Evolutionary conservation across 2,329 filamentous ascomycete species (phyloP).

Genomic region (Colletotrichum limetticola): DNA sequence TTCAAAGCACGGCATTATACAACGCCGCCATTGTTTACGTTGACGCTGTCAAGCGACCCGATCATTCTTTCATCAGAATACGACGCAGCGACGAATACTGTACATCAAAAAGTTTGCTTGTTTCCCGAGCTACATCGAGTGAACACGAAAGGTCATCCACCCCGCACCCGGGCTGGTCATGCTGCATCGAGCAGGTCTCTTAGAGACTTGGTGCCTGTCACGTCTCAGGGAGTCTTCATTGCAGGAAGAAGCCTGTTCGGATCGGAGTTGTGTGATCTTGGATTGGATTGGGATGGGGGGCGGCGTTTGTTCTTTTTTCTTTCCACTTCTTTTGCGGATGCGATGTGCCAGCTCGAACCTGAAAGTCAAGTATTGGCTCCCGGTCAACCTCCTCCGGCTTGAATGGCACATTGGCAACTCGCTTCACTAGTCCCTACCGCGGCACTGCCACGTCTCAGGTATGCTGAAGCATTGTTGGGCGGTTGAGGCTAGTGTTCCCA

Average conservation of each 20-base stretch:
- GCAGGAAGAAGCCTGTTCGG: background rate
- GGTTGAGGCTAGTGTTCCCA: background rate
- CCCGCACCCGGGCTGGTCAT: background rate
- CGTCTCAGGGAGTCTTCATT: background rate
- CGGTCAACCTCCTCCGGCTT: background rate
- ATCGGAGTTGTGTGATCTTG: constrained; percentile 1
- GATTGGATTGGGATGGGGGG: background rate
- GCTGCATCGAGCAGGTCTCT: background rate
- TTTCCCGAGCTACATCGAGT: background rate
- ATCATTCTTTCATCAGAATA: background rate
- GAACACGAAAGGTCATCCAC: background rate
- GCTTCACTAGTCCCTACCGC: background rate
- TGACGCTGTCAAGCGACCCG: constrained; percentile 2
- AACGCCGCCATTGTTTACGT: constrained; percentile 15
- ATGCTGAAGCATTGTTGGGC: background rate
- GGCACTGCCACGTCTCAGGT: background rate
- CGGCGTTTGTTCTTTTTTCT: background rate
- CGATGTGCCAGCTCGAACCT: background rate
- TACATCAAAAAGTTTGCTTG: constrained; percentile 9
- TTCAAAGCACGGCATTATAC: background rate
- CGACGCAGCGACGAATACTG: constrained; percentile 1
- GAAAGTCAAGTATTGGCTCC: background rate
- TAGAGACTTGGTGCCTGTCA: background rate
- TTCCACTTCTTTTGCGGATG: constrained; percentile 12
- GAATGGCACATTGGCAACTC: background rate